These are phyloP conservation scores for Termitomyces sp. DNA, from an alignment of 1,284 basidiomycete species.

Conservation along the genomic window DNA sequence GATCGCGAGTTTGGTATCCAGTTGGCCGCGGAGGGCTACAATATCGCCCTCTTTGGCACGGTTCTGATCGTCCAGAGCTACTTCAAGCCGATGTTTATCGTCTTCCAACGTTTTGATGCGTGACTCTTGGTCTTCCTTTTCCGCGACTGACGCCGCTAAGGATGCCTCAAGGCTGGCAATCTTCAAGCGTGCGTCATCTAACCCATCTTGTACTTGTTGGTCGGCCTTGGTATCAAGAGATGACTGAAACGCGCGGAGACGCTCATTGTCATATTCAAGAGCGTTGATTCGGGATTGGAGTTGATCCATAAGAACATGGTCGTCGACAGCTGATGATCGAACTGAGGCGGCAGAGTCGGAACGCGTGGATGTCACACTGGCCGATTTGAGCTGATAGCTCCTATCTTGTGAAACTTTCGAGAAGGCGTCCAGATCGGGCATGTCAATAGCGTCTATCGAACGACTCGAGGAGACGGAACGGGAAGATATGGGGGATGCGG, in stretches of 20 bases:
- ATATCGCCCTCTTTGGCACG: slow-evolving; percentile 32
- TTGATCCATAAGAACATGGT: slow-evolving; percentile 30
- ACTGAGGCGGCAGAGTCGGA: slow-evolving; percentile 29
- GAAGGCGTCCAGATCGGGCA: slow-evolving; percentile 22
- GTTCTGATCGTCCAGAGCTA: slow-evolving; percentile 46
- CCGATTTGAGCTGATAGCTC: slow-evolving; percentile 32
- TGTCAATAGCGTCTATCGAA: slow-evolving; percentile 6
- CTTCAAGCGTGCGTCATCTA: slow-evolving; percentile 37
- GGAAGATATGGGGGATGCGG: slow-evolving; percentile 46
- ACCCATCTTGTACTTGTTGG: slow-evolving; percentile 38
- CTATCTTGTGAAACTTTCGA: slow-evolving; percentile 42
- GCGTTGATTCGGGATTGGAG: slow-evolving; percentile 49
- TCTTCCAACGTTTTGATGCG: slow-evolving; percentile 48
- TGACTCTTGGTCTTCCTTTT: slow-evolving; percentile 46
- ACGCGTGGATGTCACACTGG: slow-evolving; percentile 23
- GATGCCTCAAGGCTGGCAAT: slow-evolving; percentile 45
- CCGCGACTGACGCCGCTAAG: slow-evolving; percentile 40
- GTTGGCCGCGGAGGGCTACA: slow-evolving; percentile 21
- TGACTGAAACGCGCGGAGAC: slow-evolving; percentile 25
- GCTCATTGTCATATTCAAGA: slow-evolving; percentile 54
- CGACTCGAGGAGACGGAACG: slow-evolving; percentile 12
- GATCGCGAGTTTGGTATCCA: slow-evolving; percentile 42
- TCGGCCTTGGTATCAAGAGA: slow-evolving; percentile 24
- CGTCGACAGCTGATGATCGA: slow-evolving; percentile 27
- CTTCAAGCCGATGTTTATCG: slow-evolving; percentile 34